Base-by-base conservation (phyloP, 495 filamentous ascomycete species). In the Podospora pseudocomata region DNA sequence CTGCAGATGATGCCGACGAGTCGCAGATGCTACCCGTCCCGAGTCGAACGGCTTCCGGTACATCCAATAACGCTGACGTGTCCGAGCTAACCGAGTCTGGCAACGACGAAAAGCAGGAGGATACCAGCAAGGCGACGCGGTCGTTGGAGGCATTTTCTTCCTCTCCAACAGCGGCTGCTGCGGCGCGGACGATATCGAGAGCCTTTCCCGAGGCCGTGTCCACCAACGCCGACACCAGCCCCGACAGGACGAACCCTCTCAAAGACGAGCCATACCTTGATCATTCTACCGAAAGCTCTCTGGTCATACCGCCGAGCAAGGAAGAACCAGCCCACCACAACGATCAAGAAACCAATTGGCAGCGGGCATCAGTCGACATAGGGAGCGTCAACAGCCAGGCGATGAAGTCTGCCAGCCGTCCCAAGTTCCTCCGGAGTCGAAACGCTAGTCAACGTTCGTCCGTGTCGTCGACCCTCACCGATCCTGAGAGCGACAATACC, bases 391-490 rank as follows among this genome's bases (percentile, higher is more conserved):
- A 76, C 19, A 76, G 77, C 6, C 73, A 74, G 20, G 70, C 71
- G 3, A 70, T 77, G 5, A 68, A 75, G 53, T 65, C 71, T 39
- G 67, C 71, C 23, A 75, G 75, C 34, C 82, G 91, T 27, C 92
- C 91, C 1, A 91, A 88, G 71, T 94, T 88, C 75, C 77, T 95
- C 39, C 86, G 83, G 53, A 91, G 86, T 74, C 87, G 93, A 27
- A 86, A 91, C 72, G 86, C 85, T n/a, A 89, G 90, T 70, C 87
- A 93, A 77, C 87, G 90, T 32, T 92, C 92, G 26, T 94, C 92
- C 4, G 83, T 87, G 18, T 95, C 93, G 0, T 93, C 91, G 1
- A 81, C 89, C 34, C 78, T 85, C n/a, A 89, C 89, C 59, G 86
- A 77, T 85, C 86, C 75, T 2, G 78, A 86, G 30, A 93, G 89